Evolutionary conservation across 257 asterid species (phyloP).

Genomic region (Ophiorrhiza pumila): DNA sequence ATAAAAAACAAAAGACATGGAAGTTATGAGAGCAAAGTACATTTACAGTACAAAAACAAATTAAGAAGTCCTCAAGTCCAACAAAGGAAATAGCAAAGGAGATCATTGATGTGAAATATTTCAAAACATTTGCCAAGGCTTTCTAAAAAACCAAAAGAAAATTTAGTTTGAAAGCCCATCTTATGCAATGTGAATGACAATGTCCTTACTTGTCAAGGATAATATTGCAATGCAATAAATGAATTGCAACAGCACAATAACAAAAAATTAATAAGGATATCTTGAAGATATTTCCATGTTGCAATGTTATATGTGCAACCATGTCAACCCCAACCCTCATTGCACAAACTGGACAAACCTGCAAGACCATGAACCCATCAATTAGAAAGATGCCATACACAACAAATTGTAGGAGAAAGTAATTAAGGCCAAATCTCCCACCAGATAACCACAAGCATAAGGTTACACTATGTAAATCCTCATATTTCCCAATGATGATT

Average conservation of each 20-base stretch:
- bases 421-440: not conserved
- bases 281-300: slow-evolving; percentile 78
- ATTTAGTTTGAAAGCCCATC: not conserved
- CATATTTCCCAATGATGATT: not conserved
- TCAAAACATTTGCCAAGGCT: not conserved
- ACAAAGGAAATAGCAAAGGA: not conserved
- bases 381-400: not conserved
- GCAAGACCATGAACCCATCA: slow-evolving; percentile 26
- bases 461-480: not conserved
- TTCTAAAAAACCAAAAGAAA: not conserved
- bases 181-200: not conserved
- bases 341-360: slow-evolving; percentile 94
- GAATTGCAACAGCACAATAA: not conserved
- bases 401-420: not conserved
- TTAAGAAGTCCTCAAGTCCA: not conserved
- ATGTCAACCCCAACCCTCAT: slow-evolving; percentile 91
- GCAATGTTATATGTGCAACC: slow-evolving; percentile 94
- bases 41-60: not conserved
- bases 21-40: not conserved
- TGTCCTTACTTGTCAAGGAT: not conserved
- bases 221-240: not conserved
- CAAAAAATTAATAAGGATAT: slow-evolving; percentile 51
- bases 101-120: not conserved
- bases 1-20: not conserved
- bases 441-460: not conserved